A percentile compares a stretch with the other conserved stretches of the same genome.
These are phyloP conservation scores for Umbellularia californica DNA, from an alignment of 164 flowering plant species.

Conservation along the genomic window DNA sequence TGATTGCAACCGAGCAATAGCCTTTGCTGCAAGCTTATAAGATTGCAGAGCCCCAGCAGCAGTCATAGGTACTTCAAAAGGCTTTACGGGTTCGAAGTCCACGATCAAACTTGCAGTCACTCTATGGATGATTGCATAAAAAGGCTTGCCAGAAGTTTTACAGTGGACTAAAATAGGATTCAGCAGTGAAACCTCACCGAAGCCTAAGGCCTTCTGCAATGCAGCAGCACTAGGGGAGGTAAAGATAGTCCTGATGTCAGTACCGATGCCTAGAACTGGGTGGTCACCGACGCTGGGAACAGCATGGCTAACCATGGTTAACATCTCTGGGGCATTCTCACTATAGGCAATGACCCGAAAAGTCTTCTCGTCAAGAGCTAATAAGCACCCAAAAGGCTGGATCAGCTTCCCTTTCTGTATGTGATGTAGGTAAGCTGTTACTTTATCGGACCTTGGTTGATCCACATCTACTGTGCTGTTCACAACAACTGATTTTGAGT, in stretches of 20 bases:
- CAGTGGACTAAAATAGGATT: slow-evolving; percentile 85
- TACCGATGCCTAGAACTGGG: slow-evolving; percentile 71
- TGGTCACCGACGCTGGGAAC: slow-evolving; percentile 84
- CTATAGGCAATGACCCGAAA: slow-evolving; percentile 76
- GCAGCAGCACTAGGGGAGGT: slow-evolving; percentile 77
- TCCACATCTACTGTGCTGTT: slow-evolving; percentile 22
- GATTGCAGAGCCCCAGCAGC: slow-evolving; percentile 92
- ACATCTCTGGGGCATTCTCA: slow-evolving; percentile 86
- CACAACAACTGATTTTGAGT: slow-evolving; percentile 61
- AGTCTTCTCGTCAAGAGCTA: slow-evolving; percentile 80
- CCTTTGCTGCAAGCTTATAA: slow-evolving; percentile 86
- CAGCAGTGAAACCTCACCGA: slow-evolving; percentile 68
- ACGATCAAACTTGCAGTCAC: slow-evolving; percentile 72
- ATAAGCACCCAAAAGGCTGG: slow-evolving; percentile 80
- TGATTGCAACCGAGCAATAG: slow-evolving; percentile 67
- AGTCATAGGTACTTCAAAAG: slow-evolving; percentile 82
- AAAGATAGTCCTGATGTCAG: slow-evolving; percentile 65
- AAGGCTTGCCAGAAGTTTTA: slow-evolving; percentile 84
- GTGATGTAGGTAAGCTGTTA: slow-evolving; percentile 79
- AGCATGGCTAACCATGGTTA: slow-evolving; percentile 79
- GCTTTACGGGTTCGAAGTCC: slow-evolving; percentile 87
- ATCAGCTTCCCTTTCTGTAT: slow-evolving; percentile 77
- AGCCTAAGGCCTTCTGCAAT: slow-evolving; percentile 68
- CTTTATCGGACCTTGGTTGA: slow-evolving; percentile 56
- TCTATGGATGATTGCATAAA: slow-evolving; percentile 73